Evolutionary conservation across 192 early-diverging fungal genomes (phyloP).

Genomic region (Mortierella antarctica): DNA sequence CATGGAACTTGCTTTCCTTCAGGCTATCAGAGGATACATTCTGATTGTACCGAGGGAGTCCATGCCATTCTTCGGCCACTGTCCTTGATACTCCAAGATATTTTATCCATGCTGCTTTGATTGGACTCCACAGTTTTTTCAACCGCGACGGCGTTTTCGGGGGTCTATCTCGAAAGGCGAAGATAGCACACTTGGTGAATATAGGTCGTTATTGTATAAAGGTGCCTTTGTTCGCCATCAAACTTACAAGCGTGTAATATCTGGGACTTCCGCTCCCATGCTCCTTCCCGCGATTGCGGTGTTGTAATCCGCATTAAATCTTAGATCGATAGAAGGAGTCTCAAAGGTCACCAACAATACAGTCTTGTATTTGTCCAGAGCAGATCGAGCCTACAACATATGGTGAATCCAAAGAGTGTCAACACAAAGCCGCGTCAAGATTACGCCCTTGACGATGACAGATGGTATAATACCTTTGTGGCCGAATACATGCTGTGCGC

Average conservation of each 20-base stretch:
- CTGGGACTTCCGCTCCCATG: slow-evolving; percentile 36
- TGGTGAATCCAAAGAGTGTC: not conserved
- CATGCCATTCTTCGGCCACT: slow-evolving; percentile 64
- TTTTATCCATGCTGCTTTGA: slow-evolving; percentile 26
- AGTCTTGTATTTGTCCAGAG: slow-evolving; percentile 68
- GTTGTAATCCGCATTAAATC: slow-evolving; percentile 73
- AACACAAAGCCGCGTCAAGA: not conserved
- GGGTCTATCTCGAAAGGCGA: slow-evolving; percentile 11
- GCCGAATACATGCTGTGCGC: slow-evolving; percentile 68
- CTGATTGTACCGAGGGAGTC: slow-evolving; percentile 69
- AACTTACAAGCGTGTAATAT: slow-evolving; percentile 41
- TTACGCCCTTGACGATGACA: not conserved
- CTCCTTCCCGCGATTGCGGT: slow-evolving; percentile 32
- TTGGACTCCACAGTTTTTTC: slow-evolving; percentile 4
- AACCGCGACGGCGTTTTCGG: slow-evolving; percentile 11
- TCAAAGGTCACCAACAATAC: slow-evolving; percentile 62
- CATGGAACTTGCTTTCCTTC: slow-evolving; percentile 50
- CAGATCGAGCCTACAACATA: slow-evolving; percentile 59
- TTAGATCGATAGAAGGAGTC: slow-evolving; percentile 64
- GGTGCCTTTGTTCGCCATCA: not conserved
- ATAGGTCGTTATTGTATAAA: not conserved
- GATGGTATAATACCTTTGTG: slow-evolving; percentile 25
- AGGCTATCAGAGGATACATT: slow-evolving; percentile 32
- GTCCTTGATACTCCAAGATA: slow-evolving; percentile 35
- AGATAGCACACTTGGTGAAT: slow-evolving; percentile 2